Base-by-base conservation (phyloP, 164 flowering plant genomes). In the Umbellularia californica region DNA sequence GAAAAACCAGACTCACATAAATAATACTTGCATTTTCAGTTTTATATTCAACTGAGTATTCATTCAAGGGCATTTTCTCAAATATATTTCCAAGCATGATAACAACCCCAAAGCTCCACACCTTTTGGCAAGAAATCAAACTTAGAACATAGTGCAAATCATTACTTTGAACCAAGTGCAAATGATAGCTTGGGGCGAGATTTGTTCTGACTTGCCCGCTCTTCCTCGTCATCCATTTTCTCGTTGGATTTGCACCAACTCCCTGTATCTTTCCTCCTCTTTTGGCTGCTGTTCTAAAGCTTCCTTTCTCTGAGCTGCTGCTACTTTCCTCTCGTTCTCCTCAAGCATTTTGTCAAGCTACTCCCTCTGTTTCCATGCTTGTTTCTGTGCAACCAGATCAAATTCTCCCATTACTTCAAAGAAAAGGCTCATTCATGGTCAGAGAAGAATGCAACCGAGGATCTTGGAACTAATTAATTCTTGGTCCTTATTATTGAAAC, bases 141-240 rank as follows among this genome's bases (percentile, higher is more conserved):
- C 47, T 9, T 9, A 7, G 47, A 41, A 5, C 47, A 55, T 55
- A 15, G n/a, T 55, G 17, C 60, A 55, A 19, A 55, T 55, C n/a
- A 55, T 92, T 85, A 92, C 73, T 95, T 95, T 4, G 88, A 85
- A 70, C 97, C 92, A 52, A 95, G 13, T 5, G 93, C 99, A 79
- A 92, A 94, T 0, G 99, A 96, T 73, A 96, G 78, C 78, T 94
- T 96, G 0, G 99, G 98, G 47, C 99, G 82, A 12, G 97, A 81
- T 77, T 96, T 96, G 87, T 96, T 96, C 81, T 92, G 98, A 72
- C 90, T 91, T 33, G 81, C 76, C 20, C 97, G 87, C 76, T 89
- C 92, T 82, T 92, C 95, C 77, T 96, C 97, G 80, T 94, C 98
- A 81, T 92, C 87, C 72, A 86, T 83, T 79, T 90, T 90, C 90